phyloP scores from a whole-genome alignment of 2,329 filamentous ascomycete species.

The Juglanconis juglandina region DNA sequence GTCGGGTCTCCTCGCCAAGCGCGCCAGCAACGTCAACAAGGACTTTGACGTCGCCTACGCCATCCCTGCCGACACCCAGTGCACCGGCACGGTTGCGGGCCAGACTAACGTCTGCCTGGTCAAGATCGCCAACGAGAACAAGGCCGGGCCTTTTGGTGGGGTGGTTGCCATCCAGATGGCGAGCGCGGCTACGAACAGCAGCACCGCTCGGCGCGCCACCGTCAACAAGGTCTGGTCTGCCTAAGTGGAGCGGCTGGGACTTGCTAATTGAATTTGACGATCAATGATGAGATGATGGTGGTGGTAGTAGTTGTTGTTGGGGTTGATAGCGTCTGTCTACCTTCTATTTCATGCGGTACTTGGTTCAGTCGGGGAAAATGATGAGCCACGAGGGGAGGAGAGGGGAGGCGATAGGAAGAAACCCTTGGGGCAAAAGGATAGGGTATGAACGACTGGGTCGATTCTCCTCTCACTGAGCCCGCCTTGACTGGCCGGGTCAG shows the following conservation, averaged over 20 bases:
- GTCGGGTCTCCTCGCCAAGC: slow-evolving; percentile 19
- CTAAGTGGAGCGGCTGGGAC: not conserved
- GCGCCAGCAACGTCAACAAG: slow-evolving; percentile 20
- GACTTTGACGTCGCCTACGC: slow-evolving; percentile 30
- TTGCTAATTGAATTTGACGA: not conserved
- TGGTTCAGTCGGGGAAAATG: not conserved
- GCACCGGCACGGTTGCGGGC: slow-evolving; percentile 33
- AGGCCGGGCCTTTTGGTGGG: slow-evolving; percentile 40
- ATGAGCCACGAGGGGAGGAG: too few relatives aligned
- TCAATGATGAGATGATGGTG: not conserved
- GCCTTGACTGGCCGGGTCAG: not conserved
- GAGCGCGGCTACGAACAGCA: slow-evolving; percentile 9
- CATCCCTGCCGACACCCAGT: slow-evolving; percentile 28
- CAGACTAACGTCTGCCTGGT: slow-evolving; percentile 37
- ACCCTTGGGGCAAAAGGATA: not conserved
- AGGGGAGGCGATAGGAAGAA: not conserved
- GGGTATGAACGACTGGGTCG: slow-evolving; percentile 18
- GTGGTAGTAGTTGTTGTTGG: not conserved
- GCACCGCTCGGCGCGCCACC: slow-evolving; percentile 2
- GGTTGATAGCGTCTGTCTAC: not conserved
- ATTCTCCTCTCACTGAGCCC: slow-evolving; percentile 11
- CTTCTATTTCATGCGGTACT: not conserved
- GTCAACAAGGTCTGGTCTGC: slow-evolving; percentile 1
- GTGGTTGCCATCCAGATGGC: slow-evolving; percentile 38
- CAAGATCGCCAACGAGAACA: slow-evolving; percentile 40